phyloP scores from a whole-genome alignment of 1,284 basidiomycete genomes.

The Sanghuangporus sanghuang region DNA sequence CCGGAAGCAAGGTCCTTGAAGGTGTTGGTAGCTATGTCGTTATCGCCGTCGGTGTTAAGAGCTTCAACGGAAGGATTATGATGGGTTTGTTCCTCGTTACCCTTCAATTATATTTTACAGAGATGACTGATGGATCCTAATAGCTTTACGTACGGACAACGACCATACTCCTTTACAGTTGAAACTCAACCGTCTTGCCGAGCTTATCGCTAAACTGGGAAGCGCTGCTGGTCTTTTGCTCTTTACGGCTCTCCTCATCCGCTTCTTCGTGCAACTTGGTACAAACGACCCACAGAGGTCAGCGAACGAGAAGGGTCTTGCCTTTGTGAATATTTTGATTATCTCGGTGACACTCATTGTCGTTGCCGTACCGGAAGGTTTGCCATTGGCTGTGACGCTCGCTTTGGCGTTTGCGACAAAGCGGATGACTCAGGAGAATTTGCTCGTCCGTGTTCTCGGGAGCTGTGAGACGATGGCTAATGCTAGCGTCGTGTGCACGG shows the following conservation, averaged over 20 bases:
- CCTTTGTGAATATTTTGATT: slow-evolving; percentile 92
- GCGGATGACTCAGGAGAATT: slow-evolving; percentile 92
- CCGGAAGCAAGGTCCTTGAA: slow-evolving; percentile 93
- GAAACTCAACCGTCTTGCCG: slow-evolving; percentile 90
- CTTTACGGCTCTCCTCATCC: slow-evolving; percentile 86
- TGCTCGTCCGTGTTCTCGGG: slow-evolving; percentile 91
- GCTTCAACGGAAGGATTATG: slow-evolving; percentile 95
- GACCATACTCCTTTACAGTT: slow-evolving; percentile 91
- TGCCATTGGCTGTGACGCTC: slow-evolving; percentile 94
- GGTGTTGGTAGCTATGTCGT: slow-evolving; percentile 93
- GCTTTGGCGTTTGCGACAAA: slow-evolving; percentile 96
- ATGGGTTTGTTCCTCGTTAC: slow-evolving; percentile 69
- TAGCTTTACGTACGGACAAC: slow-evolving; percentile 74
- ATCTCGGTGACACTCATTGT: slow-evolving; percentile 95
- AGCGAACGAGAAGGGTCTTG: slow-evolving; percentile 80
- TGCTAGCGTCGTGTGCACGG: slow-evolving; percentile 92
- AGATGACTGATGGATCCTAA: slow-evolving; percentile 17
- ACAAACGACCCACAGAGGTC: slow-evolving; percentile 53
- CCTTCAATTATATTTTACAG: slow-evolving; percentile 4
- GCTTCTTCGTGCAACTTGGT: slow-evolving; percentile 87
- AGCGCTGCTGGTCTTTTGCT: slow-evolving; percentile 78
- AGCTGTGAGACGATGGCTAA: slow-evolving; percentile 99
- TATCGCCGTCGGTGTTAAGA: slow-evolving; percentile 86
- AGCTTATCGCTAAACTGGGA: slow-evolving; percentile 91
- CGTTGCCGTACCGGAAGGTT: slow-evolving; percentile 95